Evolutionary conservation across 2,329 filamentous ascomycete species (phyloP), one percentile per base, ranked within the genome.

Genomic region (Fusarium udum): DNA sequence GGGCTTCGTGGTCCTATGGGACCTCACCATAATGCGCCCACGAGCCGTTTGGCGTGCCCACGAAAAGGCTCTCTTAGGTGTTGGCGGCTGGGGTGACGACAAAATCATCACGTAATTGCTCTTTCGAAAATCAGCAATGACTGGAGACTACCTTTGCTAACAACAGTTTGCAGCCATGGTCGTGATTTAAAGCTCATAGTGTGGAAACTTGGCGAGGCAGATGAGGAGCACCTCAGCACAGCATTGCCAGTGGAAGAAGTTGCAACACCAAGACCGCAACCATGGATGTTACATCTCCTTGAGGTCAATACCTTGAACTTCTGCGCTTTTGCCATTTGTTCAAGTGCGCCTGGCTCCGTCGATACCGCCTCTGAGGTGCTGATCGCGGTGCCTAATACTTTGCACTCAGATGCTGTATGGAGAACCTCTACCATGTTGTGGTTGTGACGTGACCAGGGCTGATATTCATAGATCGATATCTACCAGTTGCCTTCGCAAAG

Each of bases 261-360:
- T 4, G 81, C 80, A 34, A 83, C 81, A 51, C 81, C 81, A 56
- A 87, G 84, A 72, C 88, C 87, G 24, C 87, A 91, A 77, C 96
- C 96, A 36, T 97, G 94, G 94, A 84, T 98, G n/a, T 82, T 97
- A 28, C 90, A 97, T 81, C 88, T 93, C 8, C 84, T 99, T 10
- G 87, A 93, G 10, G 94, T 98, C 48, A 98, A 98, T 79, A 94
- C 95, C 3, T 89, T 98, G 84, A 99, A 98, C 79, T 99, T 98
- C 80, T 99, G 96, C 80, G 88, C 92, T 4, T 97, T 97, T 80
- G 87, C 92, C 5, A 87, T 88, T 69, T 92, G 91, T 79, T 67
- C 85, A 67, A 79, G 82, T 48, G 67, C 69, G 13, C 76, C 81
- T 12, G 71, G 69, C 26, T 36, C 69, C 42, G 59, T 77, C 16